Evolutionary conservation across 139 green algal genomes (phyloP).

Genomic region (Monoraphidium neglectum): DNA sequence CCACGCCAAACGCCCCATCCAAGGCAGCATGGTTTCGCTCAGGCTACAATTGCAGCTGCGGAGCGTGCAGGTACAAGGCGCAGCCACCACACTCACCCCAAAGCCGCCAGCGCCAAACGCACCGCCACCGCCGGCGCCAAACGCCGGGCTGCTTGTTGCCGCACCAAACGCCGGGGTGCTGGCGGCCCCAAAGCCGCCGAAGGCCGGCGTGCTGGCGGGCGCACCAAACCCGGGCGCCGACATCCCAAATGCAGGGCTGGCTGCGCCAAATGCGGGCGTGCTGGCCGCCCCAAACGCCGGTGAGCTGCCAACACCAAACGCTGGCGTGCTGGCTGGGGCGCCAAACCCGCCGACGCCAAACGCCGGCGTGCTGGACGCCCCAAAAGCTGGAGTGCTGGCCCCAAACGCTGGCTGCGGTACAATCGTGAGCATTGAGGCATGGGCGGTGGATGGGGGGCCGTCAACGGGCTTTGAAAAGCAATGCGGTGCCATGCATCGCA

Average conservation of each 20-base stretch:
- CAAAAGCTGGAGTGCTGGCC: too few relatives aligned
- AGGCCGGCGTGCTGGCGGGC: conserved; percentile 29
- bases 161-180: conserved; percentile 53
- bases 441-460: too few relatives aligned
- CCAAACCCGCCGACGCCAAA: neutral
- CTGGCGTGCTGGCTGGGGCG: conserved; percentile 9
- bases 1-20: too few relatives aligned
- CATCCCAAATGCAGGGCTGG: conserved; percentile 47
- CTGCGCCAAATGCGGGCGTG: conserved; percentile 23
- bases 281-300: conserved; percentile 3
- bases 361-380: conserved; percentile 5
- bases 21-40: conserved; percentile 5
- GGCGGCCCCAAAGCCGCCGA: conserved; percentile 28
- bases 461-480: too few relatives aligned
- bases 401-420: too few relatives aligned
- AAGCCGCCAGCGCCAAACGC: conserved; percentile 23
- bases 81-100: conserved; percentile 14
- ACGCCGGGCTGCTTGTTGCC: conserved; percentile 35
- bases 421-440: too few relatives aligned
- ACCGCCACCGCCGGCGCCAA: conserved; percentile 28
- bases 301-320: conserved; percentile 21
- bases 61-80: conserved; percentile 20
- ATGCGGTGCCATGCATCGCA: too few relatives aligned
- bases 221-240: conserved; percentile 55
- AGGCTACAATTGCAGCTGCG: neutral